phyloP scores from a whole-genome alignment of 2,329 filamentous ascomycete species.

The Cladosporium austrohemisphaericum region DNA sequence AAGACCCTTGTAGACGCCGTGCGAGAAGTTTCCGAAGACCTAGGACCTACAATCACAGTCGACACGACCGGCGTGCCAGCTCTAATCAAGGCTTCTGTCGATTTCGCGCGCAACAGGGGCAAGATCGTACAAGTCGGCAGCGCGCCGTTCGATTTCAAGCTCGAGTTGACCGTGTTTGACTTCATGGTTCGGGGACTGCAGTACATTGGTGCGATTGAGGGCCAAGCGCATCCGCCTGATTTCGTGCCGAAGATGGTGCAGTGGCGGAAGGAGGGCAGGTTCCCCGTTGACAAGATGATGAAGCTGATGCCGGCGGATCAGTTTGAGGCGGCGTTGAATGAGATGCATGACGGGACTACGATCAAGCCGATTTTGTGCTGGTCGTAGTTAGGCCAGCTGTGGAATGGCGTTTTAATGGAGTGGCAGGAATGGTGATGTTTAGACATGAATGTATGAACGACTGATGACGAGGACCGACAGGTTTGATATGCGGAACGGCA shows the following conservation, averaged over 20 bases:
- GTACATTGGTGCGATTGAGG: conserved; percentile 48
- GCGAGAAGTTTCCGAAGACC: conserved; percentile 33
- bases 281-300: conserved; percentile 46
- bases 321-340: conserved; percentile 39
- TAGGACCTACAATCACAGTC: conserved; percentile 45
- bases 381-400: too few relatives aligned
- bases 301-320: conserved; percentile 44
- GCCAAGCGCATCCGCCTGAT: conserved; percentile 41
- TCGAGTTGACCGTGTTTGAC: conserved; percentile 42
- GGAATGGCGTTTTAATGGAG: too few relatives aligned
- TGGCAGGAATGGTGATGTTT: neutral
- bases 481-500: too few relatives aligned
- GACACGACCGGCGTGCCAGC: conserved; percentile 49
- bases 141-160: conserved; percentile 41
- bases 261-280: conserved; percentile 47
- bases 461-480: too few relatives aligned
- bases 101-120: conserved; percentile 44
- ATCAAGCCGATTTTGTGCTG: conserved; percentile 44
- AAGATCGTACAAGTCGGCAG: conserved; percentile 51
- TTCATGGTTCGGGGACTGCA: conserved; percentile 49
- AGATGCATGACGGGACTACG: conserved; percentile 40
- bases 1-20: conserved; percentile 36
- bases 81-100: conserved; percentile 42
- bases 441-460: neutral
- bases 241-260: conserved; percentile 48